Evolutionary conservation across 345 rosid genomes (phyloP).

Genomic region (Moricandia moricandioides): DNA sequence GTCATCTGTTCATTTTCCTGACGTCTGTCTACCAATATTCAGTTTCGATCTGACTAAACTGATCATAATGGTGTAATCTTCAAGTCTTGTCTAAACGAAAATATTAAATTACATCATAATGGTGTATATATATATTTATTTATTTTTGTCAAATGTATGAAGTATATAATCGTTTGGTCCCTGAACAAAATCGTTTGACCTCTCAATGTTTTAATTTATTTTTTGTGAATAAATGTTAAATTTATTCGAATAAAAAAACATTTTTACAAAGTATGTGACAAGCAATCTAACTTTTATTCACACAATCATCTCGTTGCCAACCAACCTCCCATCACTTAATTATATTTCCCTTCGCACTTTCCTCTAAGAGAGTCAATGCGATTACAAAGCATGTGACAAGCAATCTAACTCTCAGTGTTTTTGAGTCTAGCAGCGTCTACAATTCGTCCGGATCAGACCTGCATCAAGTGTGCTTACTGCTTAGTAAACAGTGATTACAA

Average conservation of each 20-base stretch:
- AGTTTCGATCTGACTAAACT: not conserved
- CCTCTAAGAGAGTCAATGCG: too few species aligned
- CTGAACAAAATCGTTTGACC: not conserved
- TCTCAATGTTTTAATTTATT: not conserved
- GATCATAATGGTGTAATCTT: not conserved
- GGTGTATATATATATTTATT: not conserved
- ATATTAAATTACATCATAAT: not conserved
- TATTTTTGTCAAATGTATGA: too few species aligned
- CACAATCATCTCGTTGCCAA: too few species aligned
- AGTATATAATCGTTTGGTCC: not conserved
- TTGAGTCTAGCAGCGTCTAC: not conserved
- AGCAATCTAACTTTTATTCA: too few species aligned
- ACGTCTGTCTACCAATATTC: not conserved
- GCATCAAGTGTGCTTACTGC: conserved; percentile 4
- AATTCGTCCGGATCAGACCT: not conserved
- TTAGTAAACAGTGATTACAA: not conserved
- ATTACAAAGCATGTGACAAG: too few species aligned
- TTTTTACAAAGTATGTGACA: too few species aligned
- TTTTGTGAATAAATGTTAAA: too few species aligned
- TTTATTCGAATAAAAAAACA: too few species aligned
- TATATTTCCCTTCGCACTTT: too few species aligned
- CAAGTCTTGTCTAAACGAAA: not conserved
- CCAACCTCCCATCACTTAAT: too few species aligned
- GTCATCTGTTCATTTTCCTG: conserved; percentile 1
- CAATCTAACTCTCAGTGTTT: too few species aligned